Evolutionary conservation across 148 eudicot species (phyloP).

Genomic region (Camellia sinensis): DNA sequence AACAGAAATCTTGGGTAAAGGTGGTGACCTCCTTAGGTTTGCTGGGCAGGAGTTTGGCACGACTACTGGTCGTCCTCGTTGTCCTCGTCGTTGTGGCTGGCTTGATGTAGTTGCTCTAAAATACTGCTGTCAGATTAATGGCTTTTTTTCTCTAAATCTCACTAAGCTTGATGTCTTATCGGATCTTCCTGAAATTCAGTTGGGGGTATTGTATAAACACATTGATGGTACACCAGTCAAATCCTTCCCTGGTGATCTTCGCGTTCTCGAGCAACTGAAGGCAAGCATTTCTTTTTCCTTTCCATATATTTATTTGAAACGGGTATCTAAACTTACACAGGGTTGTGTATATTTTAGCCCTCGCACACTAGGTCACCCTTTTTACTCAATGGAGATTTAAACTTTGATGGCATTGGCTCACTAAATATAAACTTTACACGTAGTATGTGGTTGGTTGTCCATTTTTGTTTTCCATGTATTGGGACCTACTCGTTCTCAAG

Average conservation of each 20-base stretch:
- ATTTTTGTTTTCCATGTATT: slow-evolving; percentile 7
- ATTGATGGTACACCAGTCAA: slow-evolving; percentile 58
- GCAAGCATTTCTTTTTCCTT: slow-evolving; percentile 29
- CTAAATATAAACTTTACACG: background rate
- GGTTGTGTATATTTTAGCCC: too few species aligned
- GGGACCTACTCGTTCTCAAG: background rate
- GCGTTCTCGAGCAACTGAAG: slow-evolving; percentile 71
- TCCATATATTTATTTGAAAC: background rate
- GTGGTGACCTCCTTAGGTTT: slow-evolving; percentile 79
- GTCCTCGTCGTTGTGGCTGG: slow-evolving; percentile 99
- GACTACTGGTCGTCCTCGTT: slow-evolving; percentile 93
- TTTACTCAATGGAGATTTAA: background rate
- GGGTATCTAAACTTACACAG: background rate
- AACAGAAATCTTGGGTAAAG: slow-evolving; percentile 79
- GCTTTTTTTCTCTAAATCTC: slow-evolving; percentile 83
- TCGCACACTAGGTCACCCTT: too few species aligned
- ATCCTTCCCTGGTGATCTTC: slow-evolving; percentile 82
- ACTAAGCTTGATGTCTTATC: slow-evolving; percentile 95
- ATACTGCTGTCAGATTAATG: slow-evolving; percentile 81
- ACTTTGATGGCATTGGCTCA: background rate
- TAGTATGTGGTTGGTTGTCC: background rate
- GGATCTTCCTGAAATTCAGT: slow-evolving; percentile 71
- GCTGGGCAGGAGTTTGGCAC: slow-evolving; percentile 99
- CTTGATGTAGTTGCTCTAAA: slow-evolving; percentile 88
- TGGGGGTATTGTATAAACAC: slow-evolving; percentile 76